Evolutionary conservation across 2,329 filamentous ascomycete genomes (phyloP).

Genomic region (Diaporthe humulicola): DNA sequence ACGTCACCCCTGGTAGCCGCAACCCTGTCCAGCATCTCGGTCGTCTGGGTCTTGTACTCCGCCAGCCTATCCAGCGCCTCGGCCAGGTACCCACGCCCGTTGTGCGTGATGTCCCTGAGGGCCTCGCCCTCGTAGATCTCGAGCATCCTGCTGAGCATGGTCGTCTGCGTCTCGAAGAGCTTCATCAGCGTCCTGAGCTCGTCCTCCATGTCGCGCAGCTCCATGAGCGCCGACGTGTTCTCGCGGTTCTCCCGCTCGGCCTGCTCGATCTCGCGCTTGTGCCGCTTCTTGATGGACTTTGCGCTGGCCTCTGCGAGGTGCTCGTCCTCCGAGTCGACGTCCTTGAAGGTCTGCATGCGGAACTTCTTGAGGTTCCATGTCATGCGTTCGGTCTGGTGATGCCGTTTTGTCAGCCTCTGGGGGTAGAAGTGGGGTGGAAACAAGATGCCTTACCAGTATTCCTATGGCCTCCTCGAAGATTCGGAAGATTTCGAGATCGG

Average conservation of each 20-base stretch:
- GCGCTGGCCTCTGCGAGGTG: constrained; percentile 53
- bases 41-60: constrained; percentile 67
- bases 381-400: constrained; percentile 69
- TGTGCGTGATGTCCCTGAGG: constrained; percentile 55
- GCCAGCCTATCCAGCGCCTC: constrained; percentile 66
- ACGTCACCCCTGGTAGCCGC: constrained; percentile 69
- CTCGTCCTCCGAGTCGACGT: constrained; percentile 53
- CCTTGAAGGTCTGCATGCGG: constrained; percentile 67
- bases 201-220: constrained; percentile 75
- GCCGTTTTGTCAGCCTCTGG: background rate
- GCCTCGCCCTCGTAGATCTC: constrained; percentile 57
- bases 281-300: constrained; percentile 57
- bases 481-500: constrained; percentile 72
- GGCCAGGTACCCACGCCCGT: constrained; percentile 64
- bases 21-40: constrained; percentile 71
- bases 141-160: constrained; percentile 62
- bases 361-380: constrained; percentile 74
- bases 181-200: constrained; percentile 70
- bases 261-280: constrained; percentile 54
- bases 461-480: constrained; percentile 77
- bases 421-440: background rate
- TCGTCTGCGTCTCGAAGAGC: constrained; percentile 70
- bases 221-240: constrained; percentile 72
- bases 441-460: constrained; percentile 61
- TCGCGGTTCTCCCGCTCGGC: constrained; percentile 71